Conservation (phyloP, 1,284 basidiomycete genomes). For the Ceratobasidium sp. region DNA sequence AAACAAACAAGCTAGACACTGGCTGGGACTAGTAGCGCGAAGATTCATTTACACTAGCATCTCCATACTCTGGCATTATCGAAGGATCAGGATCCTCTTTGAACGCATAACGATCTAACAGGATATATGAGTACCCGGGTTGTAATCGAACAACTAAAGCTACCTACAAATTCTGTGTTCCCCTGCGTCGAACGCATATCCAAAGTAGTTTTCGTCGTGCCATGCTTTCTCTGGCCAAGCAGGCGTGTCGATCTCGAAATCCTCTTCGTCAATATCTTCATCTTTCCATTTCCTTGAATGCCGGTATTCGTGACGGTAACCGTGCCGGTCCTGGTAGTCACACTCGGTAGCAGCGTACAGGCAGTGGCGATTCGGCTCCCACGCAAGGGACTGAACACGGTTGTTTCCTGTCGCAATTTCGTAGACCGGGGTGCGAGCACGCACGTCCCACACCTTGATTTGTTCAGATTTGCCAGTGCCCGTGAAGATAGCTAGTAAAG, state of each 20-base stretch:
- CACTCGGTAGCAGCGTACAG: conserved; percentile 43
- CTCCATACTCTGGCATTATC: conserved; percentile 31
- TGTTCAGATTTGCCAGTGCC: conserved; percentile 21
- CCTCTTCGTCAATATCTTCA: conserved; percentile 33
- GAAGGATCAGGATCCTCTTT: conserved; percentile 34
- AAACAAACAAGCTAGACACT: no score
- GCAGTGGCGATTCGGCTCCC: conserved; percentile 31
- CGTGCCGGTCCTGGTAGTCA: conserved; percentile 17
- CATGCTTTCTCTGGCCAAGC: conserved; percentile 40
- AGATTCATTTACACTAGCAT: conserved; percentile 5
- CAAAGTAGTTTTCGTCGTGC: conserved; percentile 41
- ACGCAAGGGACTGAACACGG: conserved; percentile 27
- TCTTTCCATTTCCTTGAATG: background rate
- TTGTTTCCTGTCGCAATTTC: conserved; percentile 44
- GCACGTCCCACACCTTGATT: conserved; percentile 41
- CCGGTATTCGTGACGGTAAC: conserved; percentile 38
- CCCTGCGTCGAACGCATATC: conserved; percentile 35
- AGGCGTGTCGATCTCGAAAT: conserved; percentile 4
- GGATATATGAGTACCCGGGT: background rate
- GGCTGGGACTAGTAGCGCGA: no score
- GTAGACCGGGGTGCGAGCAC: conserved; percentile 31
- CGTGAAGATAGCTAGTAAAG: conserved; percentile 23
- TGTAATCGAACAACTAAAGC: background rate
- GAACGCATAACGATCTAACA: conserved; percentile 40
- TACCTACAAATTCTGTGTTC: conserved; percentile 43